Base-by-base conservation (phyloP, 441 rosid genomes). In the Capsella rubella region DNA sequence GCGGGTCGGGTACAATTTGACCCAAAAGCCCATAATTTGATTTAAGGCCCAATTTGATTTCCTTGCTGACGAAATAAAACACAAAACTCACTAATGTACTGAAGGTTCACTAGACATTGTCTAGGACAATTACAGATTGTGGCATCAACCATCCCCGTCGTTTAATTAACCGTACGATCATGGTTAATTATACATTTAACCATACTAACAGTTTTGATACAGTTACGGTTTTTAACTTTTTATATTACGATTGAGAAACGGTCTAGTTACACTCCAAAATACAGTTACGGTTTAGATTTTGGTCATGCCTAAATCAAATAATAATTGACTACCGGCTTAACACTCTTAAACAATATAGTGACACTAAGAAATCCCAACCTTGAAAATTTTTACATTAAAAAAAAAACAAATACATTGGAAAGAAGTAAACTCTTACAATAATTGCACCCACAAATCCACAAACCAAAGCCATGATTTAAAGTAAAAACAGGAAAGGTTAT, bases 401-500 rank as follows among this genome's bases (percentile, higher is more conserved):
- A 5, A 53, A 10, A 2, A 67, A 21, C 25, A 21, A 12, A 12
- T 34, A 18, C 3, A 35, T 10, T 50, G 21, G 4, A 4, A 51
- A 51, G n/a, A 63, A 63, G 13, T 51, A 62, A 47, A 62, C 16
- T 53, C 5, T 2, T 34, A 25, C 34, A 46, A 55, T 64, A 45
- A 66, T 74, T 58, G 45, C 78, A 57, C 53, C 42, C 67, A 74
- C 60, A 65, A 56, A n/a, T 21, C 57, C 73, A 39, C 67, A 66
- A 57, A 50, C 51, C 72, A 49, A 53, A 66, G 37, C 55, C 47
- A 59, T 74, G 39, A 51, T 59, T 59, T 31, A 49, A 57, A 51
- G 29, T 49, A 35, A 58, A 66, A 16, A 34, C 2, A n/a, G 25
- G 34, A 8, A 57, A 9, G n/a, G 49, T 39, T 75, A 25, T 18